Evolutionary conservation across 805 yeast species (phyloP), one percentile per base, ranked within the genome.

Genomic region (Ogataea pilisensis): DNA sequence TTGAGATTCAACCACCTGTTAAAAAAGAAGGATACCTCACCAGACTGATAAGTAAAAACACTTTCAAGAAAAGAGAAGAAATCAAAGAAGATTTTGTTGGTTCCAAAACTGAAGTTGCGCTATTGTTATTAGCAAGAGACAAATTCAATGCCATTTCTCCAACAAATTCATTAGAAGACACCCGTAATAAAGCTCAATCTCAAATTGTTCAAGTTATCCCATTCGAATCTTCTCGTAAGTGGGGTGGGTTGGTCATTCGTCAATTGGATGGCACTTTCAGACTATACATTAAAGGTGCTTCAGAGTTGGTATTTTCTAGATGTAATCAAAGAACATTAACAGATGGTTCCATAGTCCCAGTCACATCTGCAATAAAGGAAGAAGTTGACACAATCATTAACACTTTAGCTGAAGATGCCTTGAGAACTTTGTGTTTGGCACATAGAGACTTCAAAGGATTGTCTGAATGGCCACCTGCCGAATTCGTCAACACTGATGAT

Each of bases 41-140:
- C 13, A 22, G 36, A 34, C 21, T 24, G 7, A 8, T 24, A 13
- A 11, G 16, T 5, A 14, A 16, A 11, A 16, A 29, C 17, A 6
- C 40, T 7, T 14, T 22, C 4, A 17, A 28, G n/a, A 25, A n/a
- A 51, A 60, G 20, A 45, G 49, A 20, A 43, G 89, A 89, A 60
- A 88, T 96, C 5, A 97, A 91, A 19, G 93, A 85, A 46, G 80
- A 81, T 2, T 89, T 75, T 54, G 68, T 89, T 36, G 99, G 99
- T 6, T 86, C 95, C 43, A 93, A 93, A 62, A 95, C 99, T 3
- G 99, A 93, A 63, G 80, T 90, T 26, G 97, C 99, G 0, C 63
- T 93, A 42, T 69, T 93, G 30, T 68, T 78, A 12, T 66, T 88
- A 45, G 91, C 93, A 2, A 69, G 73, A 31, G 69, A 73, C 34